Base-by-base conservation (phyloP, 2,329 filamentous ascomycete genomes). In the Trichoderma oligosporum region DNA sequence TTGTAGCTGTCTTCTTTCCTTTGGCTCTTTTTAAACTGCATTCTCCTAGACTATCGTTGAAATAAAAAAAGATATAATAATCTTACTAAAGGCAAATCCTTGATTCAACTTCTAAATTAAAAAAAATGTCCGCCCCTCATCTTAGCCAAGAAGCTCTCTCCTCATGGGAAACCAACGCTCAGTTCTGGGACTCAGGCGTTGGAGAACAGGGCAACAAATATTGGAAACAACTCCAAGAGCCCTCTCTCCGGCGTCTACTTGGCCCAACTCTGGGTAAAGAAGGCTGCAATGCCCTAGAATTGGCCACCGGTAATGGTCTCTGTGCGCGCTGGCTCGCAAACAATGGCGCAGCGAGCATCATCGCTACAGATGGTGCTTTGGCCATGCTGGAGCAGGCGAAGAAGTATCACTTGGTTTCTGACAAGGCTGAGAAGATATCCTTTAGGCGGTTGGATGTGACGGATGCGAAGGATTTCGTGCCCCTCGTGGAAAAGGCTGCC, bases 291-390 rank as follows among this genome's bases (percentile, higher is more conserved):
- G 74, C 74, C 0, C 68, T 80, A 5, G 78, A 80, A 55, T 67
- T 81, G n/a, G 75, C 77, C 3, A 78, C 76, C 0, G 77, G 78
- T 36, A 80, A 79, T 57, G 78, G 78, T 22, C 70, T 80, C 24
- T 72, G 74, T 16, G 75, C 77, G 14, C 72, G 77, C 20, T 75
- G 73, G 70, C 67, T 81, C 14, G 72, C 70, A 1, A 63, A 62
- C 8, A 59, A 68, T 20, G 73, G 71, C 8, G 70, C 70, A 0
- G 56, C 60, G 1, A 53, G 29, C n/a, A 74, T 80, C 11, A 60
- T 74, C 4, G 78, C 75, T 1, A 76, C 78, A 1, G 78, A 80
- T 58, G 77, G 73, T 36, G 73, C 72, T 33, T 47, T 61, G 18
- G 64, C 62, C 7, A 78, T 80, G 76, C 53, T 79, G 2, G 61